Evolutionary conservation across 495 filamentous ascomycete genomes (phyloP), one percentile per base, ranked within the genome.

Genomic region (Parachaetomium inaequale): DNA sequence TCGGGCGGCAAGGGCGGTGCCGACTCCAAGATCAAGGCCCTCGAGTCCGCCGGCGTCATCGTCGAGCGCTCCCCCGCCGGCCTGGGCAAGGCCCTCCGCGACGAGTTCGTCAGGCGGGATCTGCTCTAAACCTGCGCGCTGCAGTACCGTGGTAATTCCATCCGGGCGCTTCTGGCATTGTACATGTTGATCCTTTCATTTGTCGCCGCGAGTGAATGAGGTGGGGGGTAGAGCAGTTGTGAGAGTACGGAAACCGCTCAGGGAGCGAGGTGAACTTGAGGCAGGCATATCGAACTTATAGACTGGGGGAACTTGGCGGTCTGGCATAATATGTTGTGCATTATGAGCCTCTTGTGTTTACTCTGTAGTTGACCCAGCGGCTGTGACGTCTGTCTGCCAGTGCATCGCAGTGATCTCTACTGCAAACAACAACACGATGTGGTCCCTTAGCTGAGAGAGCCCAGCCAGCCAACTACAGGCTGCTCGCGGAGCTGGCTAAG

Each of bases 1-100:
- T 89, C 89, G 67, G 94, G 94, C 68, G 94, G 94, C 61, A 97
- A 96, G 85, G 94, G 94, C 72, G 94, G 90, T 72, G 94, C 94
- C 57, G 89, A 97, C 78, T 95, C 91, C 64, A 99, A 99, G 87
- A 99, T 99, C 77, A 78, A 85, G 68, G 94, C 94, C 60, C 85
- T 99, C 36, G 90, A 98, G 80, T 83, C 84, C 65, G 95, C 95
- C 55, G 94, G 94, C 73, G 94, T 97, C 62, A 82, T 96, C 70
- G 94, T 99, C 42, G 94, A 98, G 86, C 85, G 94, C 72, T 96
- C 91, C 72, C 94, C 94, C 67, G 94, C 94, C 64, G 72, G 82
- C 55, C 83, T 99, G 57, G 94, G 94, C 66, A 96, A 96, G 85
- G 87, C 91, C 55, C 80, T 99, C 72, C 88, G 92, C 69, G 89